phyloP scores from a whole-genome alignment of 2,329 filamentous ascomycete species.

The Fusarium brevicatenulatum region DNA sequence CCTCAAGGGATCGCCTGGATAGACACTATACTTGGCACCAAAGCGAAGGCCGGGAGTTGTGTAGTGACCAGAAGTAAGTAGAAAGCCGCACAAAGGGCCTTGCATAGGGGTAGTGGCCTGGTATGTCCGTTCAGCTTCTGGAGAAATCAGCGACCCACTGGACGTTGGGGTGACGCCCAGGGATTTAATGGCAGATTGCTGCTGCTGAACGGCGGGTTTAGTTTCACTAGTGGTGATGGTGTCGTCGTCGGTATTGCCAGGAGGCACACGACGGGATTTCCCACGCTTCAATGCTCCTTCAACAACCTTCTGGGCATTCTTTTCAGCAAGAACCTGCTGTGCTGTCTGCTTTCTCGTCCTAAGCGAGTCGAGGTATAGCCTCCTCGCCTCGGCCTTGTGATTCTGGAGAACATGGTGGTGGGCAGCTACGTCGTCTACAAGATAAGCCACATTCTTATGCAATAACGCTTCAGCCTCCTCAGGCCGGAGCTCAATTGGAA shows the following conservation, averaged over 20 bases:
- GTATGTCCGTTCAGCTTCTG: constrained; percentile 18
- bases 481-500: constrained; percentile 88
- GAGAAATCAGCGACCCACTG: constrained; percentile 46
- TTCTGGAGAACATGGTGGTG: constrained; percentile 73
- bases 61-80: constrained; percentile 84
- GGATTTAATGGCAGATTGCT: constrained; percentile 30
- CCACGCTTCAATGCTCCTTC: constrained; percentile 41
- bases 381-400: constrained; percentile 65
- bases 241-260: constrained; percentile 25
- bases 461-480: constrained; percentile 89
- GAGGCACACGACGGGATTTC: neutral
- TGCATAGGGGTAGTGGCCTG: constrained; percentile 26
- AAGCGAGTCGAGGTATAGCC: constrained; percentile 71
- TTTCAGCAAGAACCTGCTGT: constrained; percentile 53
- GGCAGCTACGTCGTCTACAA: constrained; percentile 80
- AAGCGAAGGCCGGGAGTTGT: constrained; percentile 93
- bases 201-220: constrained; percentile 18
- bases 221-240: constrained; percentile 33
- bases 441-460: constrained; percentile 77
- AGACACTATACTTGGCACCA: constrained; percentile 92
- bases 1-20: constrained; percentile 91
- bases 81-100: constrained; percentile 77
- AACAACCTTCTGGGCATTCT: constrained; percentile 50
- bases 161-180: constrained; percentile 52
- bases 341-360: constrained; percentile 55